Base-by-base conservation (phyloP, 164 flowering plant genomes). In the Nelumbo lutea region DNA sequence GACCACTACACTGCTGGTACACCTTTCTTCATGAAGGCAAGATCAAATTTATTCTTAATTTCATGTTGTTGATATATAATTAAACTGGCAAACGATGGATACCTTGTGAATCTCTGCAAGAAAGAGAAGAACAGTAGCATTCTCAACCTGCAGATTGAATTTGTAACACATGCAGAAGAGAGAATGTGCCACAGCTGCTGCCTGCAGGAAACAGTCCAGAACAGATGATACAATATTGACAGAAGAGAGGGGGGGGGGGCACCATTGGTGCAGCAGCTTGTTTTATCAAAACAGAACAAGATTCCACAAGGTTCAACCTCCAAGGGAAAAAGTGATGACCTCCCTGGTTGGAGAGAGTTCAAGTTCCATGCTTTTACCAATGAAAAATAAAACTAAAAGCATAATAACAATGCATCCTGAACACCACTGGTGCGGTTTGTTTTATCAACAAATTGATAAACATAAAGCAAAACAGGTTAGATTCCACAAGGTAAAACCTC, bases 101-200 rank as follows among this genome's bases (percentile, higher is more conserved):
- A 88, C 98, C 96, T 90, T 90, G 79, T 90, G 97, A 63, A 88
- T 90, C 77, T 91, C 97, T 52, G 96, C 97, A 59, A 91, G 90
- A 79, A 90, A 80, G 50, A 95, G 92, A 72, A 90, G 96, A 80
- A 85, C 85, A 64, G 84, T 77, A 38, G 97, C 96, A 79, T 88
- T 88, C 70, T 90, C 87, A 70, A 91, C 90, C 73, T 90, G 96
- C 84, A 84, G 70, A 74, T 89, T 91, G 80, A 83, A 90, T 79
- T 95, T 87, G 83, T 95, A 86, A 77, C 96, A 91, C 83, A 78
- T 81, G 85, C 88, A 85, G 69, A 90, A 94, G 61, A 95, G 83
- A 59, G 91, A 86, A 75, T 88, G 86, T 56, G 96, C 96, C 52
- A 85, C 89, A 55, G 80, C 78, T 74, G 88, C 92, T 61, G 97